phyloP scores from a whole-genome alignment of 192 early-diverging fungal genomes.

The Linnemannia elongata region DNA sequence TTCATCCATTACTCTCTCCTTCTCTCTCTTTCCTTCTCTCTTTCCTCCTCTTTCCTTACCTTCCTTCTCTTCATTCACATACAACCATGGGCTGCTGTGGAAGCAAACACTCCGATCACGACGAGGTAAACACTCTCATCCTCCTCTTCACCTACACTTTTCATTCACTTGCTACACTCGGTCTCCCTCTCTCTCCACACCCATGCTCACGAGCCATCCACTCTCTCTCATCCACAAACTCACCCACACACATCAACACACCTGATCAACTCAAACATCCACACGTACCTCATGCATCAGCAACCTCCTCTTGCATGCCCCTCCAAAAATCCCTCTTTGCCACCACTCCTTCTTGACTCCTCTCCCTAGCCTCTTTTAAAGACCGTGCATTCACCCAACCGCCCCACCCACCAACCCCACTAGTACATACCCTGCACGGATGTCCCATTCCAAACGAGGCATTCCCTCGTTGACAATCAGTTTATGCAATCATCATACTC shows the following conservation, averaged over 20 bases:
- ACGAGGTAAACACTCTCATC: constrained; percentile 32
- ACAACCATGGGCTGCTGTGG: constrained; percentile 55
- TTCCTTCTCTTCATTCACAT: constrained; percentile 4
- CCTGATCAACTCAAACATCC: no score
- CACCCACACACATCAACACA: no score
- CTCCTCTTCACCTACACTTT: not conserved
- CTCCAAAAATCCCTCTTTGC: no score
- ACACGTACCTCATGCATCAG: no score
- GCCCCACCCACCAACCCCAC: no score
- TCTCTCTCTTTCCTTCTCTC: not conserved
- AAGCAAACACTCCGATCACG: constrained; percentile 54
- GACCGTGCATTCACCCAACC: no score
- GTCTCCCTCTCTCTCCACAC: not conserved
- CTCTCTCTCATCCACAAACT: no score
- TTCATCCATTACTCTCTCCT: not conserved
- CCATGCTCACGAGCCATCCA: no score
- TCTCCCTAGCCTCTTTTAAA: no score
- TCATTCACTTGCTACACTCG: not conserved
- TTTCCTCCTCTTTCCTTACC: not conserved
- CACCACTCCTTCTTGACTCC: no score
- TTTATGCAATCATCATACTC: not conserved
- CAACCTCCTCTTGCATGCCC: no score
- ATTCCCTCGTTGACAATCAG: not conserved
- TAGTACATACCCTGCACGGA: not conserved
- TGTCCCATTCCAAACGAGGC: not conserved